These are phyloP conservation scores for Carex pumila DNA, from an alignment of 176 grass and related monocot genomes.

Conservation along the genomic window DNA sequence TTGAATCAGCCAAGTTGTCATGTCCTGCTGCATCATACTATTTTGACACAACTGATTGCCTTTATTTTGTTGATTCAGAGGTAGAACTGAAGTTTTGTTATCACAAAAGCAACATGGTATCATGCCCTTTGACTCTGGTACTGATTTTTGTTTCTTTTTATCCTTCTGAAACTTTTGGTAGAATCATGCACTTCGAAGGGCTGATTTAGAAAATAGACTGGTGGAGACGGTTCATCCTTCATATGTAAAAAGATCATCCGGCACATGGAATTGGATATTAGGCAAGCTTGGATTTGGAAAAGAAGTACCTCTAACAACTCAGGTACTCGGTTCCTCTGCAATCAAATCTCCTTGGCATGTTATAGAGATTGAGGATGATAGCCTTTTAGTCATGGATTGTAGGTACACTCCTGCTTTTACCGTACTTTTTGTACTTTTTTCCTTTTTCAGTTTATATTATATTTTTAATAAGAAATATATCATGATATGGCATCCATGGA, in stretches of 20 bases:
- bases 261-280: slow-evolving; percentile 71
- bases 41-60: slow-evolving; percentile 47
- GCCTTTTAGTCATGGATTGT: slow-evolving; percentile 51
- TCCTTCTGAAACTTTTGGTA: slow-evolving; percentile 24
- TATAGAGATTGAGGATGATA: slow-evolving; percentile 48
- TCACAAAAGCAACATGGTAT: neutral
- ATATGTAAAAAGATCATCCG: slow-evolving; percentile 37
- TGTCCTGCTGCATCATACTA: slow-evolving; percentile 78
- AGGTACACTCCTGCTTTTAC: slow-evolving; percentile 34
- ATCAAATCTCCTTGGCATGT: slow-evolving; percentile 70
- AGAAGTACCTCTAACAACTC: slow-evolving; percentile 32
- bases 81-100: slow-evolving; percentile 32
- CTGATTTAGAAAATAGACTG: slow-evolving; percentile 63
- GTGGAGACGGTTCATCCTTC: slow-evolving; percentile 70
- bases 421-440: neutral
- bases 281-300: slow-evolving; percentile 66
- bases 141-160: neutral
- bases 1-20: slow-evolving; percentile 82
- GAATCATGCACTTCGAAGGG: slow-evolving; percentile 81
- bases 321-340: slow-evolving; percentile 33
- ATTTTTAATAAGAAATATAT: neutral
- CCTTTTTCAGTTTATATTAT: slow-evolving; percentile 7
- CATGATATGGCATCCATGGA: neutral
- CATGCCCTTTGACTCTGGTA: neutral
- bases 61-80: slow-evolving; percentile 95